phyloP scores from a whole-genome alignment of 2,329 filamentous ascomycete genomes.

The Ophiocordyceps camponoti-floridani region DNA sequence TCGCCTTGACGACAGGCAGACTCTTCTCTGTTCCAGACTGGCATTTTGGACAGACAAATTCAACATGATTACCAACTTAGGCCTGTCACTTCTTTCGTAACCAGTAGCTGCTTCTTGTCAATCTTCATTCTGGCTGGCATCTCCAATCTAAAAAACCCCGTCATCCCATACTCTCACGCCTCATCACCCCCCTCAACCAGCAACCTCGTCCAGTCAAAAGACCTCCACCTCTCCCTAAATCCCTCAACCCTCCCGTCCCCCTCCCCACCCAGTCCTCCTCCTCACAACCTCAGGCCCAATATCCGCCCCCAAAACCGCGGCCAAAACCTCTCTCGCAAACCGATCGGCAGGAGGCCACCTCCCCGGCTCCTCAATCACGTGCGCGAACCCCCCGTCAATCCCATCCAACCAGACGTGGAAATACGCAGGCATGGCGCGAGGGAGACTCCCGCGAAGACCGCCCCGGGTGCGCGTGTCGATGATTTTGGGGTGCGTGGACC shows the following conservation, averaged over 20 bases:
- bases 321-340: conserved; percentile 82
- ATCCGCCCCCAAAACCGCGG: conserved; percentile 62
- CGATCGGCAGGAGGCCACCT: conserved; percentile 82
- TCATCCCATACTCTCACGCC: too few relatives aligned
- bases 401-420: conserved; percentile 90
- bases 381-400: conserved; percentile 79
- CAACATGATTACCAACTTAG: too few relatives aligned
- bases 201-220: conserved; percentile 73
- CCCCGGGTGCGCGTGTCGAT: conserved; percentile 69
- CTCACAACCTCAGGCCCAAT: conserved; percentile 67
- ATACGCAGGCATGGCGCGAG: conserved; percentile 70
- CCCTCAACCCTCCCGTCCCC: conserved; percentile 49
- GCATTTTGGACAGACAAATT: too few relatives aligned
- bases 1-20: too few relatives aligned
- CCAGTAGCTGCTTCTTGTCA: too few relatives aligned
- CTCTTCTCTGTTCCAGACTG: too few relatives aligned
- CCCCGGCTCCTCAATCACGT: conserved; percentile 73
- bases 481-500: conserved; percentile 87
- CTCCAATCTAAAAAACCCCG: too few relatives aligned
- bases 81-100: too few relatives aligned
- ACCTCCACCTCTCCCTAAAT: conserved; percentile 53
- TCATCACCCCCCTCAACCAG: conserved; percentile 19
- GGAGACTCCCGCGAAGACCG: conserved; percentile 62
- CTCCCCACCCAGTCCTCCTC: conserved; percentile 73
- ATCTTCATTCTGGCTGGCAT: too few relatives aligned